Percentiles rank a stretch among this genome's conserved stretches.
These are phyloP conservation scores for Collybia mongolica DNA, from an alignment of 768 basidiomycete species.

Conservation along the genomic window DNA sequence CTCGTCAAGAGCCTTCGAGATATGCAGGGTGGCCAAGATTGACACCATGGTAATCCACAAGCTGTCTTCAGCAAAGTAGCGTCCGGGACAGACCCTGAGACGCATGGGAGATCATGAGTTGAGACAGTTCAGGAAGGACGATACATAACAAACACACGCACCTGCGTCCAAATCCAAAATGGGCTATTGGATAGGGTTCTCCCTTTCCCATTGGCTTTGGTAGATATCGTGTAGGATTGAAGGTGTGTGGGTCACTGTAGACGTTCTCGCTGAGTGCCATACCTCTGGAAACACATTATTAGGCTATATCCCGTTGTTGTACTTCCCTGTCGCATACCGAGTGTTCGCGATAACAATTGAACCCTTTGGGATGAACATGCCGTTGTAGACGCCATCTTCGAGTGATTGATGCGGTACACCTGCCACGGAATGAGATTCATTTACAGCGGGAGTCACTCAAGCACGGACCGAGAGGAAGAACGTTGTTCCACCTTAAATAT, in stretches of 20 bases:
- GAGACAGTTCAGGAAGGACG: neutral
- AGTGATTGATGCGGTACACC: conserved; percentile 23
- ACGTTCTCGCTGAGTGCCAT: conserved; percentile 23
- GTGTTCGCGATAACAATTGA: conserved; percentile 25
- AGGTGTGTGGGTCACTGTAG: conserved; percentile 21
- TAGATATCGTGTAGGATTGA: conserved; percentile 24
- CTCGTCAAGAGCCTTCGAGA: neutral
- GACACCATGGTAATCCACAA: neutral
- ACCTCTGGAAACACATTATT: conserved; percentile 11
- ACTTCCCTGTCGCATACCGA: conserved; percentile 8
- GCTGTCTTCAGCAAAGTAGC: conserved; percentile 1
- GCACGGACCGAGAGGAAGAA: neutral
- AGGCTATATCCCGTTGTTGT: neutral
- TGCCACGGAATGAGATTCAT: neutral
- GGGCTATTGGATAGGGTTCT: conserved; percentile 20
- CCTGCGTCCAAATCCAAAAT: conserved; percentile 29
- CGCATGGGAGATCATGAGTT: neutral
- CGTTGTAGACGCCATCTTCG: conserved; percentile 28
- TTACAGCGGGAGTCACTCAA: neutral
- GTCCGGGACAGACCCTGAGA: neutral
- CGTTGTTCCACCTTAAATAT: neutral
- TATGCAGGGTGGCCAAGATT: neutral
- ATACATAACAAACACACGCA: conserved; percentile 17
- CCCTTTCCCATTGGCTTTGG: conserved; percentile 16
- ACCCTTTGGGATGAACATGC: conserved; percentile 35